Base-by-base conservation (phyloP, 768 basidiomycete species). In the Hypholoma sublateritium region DNA sequence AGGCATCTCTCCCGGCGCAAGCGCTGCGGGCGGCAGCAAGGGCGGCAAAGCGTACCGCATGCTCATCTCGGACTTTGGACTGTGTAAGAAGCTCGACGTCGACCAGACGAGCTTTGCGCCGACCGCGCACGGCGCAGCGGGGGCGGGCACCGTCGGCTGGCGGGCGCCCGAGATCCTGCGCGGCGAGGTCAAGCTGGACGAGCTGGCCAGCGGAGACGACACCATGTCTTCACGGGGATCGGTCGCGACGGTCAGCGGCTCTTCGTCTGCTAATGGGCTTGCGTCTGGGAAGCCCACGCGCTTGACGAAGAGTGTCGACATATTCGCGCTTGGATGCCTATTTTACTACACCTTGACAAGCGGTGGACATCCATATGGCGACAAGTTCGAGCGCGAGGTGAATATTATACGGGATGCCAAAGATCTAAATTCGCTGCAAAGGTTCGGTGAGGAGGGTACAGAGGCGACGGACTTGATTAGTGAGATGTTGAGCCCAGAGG, bases 91-190 rank as follows among this genome's bases (percentile, higher is more conserved):
- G 70, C 80, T 98, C 44, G 95, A 98, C 62, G 76, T 92, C 36
- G 97, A 98, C 72, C 95, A 98, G 80, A 95, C 94, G 50, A 95
- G 93, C 66, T 98, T 98, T 71, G 74, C 94, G 61, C 96, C 95
- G 1, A 98, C 96, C 0, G 85, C 86, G 14, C 89, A 95, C 66
- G 93, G 96, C 5, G 84, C 89, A 32, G 85, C 91, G 76, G 92
- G 84, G 19, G 94, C 92, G 9, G 97, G 97, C 13, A 96, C 95
- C 0, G 89, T 95, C 17, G 97, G 97, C 1, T 99, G 97, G 93
- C 85, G 97, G 4, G 97, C 97, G 0, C 97, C 97, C 0, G 97
- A 99, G 74, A 95, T 98, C 60, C 74, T 99, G 44, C 79, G 91
- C 21, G 96, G 96, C 2, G 93, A 97, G 53, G 96, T 99, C 55